Base-by-base conservation (phyloP, 2,329 filamentous ascomycete genomes). In the Dryadomyces quercus-mongolicae region DNA sequence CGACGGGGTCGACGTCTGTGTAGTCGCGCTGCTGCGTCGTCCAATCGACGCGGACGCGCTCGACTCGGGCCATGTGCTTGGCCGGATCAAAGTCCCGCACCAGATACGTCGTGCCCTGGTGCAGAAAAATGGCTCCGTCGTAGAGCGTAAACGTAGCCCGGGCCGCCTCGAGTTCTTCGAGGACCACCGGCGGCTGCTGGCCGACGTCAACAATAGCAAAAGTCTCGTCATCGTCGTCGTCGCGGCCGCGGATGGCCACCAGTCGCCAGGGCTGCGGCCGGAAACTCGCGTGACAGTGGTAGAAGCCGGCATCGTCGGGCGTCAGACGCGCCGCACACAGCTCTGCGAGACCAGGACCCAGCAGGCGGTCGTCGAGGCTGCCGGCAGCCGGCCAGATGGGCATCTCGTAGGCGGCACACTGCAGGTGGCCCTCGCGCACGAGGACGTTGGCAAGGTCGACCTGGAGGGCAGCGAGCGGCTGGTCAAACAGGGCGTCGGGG, bases 101-200 rank as follows among this genome's bases (percentile, higher is more conserved):
- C 2, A 97, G 77, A 64, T 95, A 98, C 1, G 85, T 92, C 59
- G 83, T 82, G n/a, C 93, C 93, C 70, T 98, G 93, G 63, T 98
- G 93, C 5, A 98, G 75, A 70, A 95, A 98, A 58, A 98, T 96
- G 47, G 89, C 93, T 13, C 93, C 93, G 66, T 97, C 92, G 67
- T 98, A 98, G 56, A 98, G 80, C 1, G 90, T 95, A 68, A 95
- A 97, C 60, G 89, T 92, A 1, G 92, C 92, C n/a, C 93, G 82
- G 1, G 87, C 93, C 1, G 90, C 88, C 69, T 97, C 93, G n/a
- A 98, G 78, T 69, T 97, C 91, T 72, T 98, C 93, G 1, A 98
- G 77, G 0, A 98, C 86, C 0, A 84, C 73, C 64, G 97, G 97
- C 54, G 81, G 81, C 25, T 84, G 84, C 60, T 93, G 81, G 0